phyloP scores from a whole-genome alignment of 2,329 filamentous ascomycete species.

The Aureobasidium sp. region DNA sequence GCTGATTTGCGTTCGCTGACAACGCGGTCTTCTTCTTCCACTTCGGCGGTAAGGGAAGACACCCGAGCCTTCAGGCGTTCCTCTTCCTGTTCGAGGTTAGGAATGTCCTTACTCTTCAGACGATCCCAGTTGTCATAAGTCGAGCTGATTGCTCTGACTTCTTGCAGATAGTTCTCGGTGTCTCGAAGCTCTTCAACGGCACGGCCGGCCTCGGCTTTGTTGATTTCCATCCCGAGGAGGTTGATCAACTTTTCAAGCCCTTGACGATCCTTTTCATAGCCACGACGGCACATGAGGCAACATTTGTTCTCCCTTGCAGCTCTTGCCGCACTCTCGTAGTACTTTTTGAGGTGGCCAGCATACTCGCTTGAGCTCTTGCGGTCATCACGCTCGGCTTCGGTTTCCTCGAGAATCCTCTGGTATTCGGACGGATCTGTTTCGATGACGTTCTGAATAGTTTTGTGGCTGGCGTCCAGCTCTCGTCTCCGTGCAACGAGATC shows the following conservation, averaged over 20 bases:
- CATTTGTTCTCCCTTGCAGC: slow-evolving; percentile 59
- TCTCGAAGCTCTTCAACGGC: slow-evolving; percentile 55
- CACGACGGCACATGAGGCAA: slow-evolving; percentile 68
- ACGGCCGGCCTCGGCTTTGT: slow-evolving; percentile 17
- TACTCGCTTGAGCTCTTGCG: slow-evolving; percentile 60
- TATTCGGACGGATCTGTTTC: slow-evolving; percentile 42
- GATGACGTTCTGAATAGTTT: slow-evolving; percentile 52
- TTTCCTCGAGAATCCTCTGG: slow-evolving; percentile 42
- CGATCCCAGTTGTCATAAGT: slow-evolving; percentile 65
- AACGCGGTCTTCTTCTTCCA: slow-evolving; percentile 57
- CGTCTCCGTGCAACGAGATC: slow-evolving; percentile 54
- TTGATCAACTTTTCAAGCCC: slow-evolving; percentile 57
- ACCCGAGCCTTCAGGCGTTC: slow-evolving; percentile 38
- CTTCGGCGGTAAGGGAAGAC: slow-evolving; percentile 29
- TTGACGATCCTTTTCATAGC: slow-evolving; percentile 50
- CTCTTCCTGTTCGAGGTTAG: slow-evolving; percentile 56
- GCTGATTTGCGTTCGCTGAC: slow-evolving; percentile 56
- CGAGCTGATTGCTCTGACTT: slow-evolving; percentile 41
- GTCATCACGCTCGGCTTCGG: slow-evolving; percentile 49
- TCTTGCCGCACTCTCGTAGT: slow-evolving; percentile 60
- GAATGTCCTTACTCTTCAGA: slow-evolving; percentile 60
- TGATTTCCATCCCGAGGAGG: slow-evolving; percentile 52
- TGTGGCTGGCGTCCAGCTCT: slow-evolving; percentile 50
- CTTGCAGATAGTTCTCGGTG: slow-evolving; percentile 51
- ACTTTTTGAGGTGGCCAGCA: slow-evolving; percentile 18